Evolutionary conservation across 2,329 filamentous ascomycete species (phyloP).

Genomic region (Nothopassalora personata): DNA sequence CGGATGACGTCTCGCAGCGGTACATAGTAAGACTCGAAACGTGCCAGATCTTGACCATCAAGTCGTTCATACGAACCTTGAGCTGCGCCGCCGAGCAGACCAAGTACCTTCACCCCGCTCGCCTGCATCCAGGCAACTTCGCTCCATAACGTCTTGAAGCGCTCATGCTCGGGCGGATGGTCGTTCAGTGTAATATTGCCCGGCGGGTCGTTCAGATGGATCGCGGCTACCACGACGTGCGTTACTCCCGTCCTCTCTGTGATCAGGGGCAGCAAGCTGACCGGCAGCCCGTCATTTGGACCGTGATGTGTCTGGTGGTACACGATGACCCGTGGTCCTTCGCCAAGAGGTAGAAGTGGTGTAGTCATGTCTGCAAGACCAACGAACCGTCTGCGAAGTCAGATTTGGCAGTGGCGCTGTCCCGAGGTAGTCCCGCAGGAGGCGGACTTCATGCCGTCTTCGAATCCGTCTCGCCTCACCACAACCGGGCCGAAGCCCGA

Average conservation of each 20-base stretch:
- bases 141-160: constrained; percentile 69
- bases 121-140: constrained; percentile 69
- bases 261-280: constrained; percentile 59
- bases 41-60: constrained; percentile 51
- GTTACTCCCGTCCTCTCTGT: constrained; percentile 60
- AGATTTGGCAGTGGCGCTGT: not conserved
- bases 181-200: constrained; percentile 73
- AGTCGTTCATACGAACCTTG: constrained; percentile 62
- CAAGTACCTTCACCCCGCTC: constrained; percentile 71
- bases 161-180: constrained; percentile 57
- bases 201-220: constrained; percentile 71
- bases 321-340: constrained; percentile 45
- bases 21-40: constrained; percentile 68
- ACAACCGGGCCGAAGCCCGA: too few relatives aligned
- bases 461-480: too few relatives aligned
- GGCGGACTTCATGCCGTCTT: not conserved
- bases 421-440: not conserved
- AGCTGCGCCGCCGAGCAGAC: constrained; percentile 83
- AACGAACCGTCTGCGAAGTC: not conserved
- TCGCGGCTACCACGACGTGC: constrained; percentile 79
- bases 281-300: constrained; percentile 45
- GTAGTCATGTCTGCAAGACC: constrained; percentile 8
- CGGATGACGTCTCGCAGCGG: constrained; percentile 63
- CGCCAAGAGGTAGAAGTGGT: constrained; percentile 31
- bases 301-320: constrained; percentile 64